Evolutionary conservation across 352 stramenopile species (phyloP), one percentile per base, ranked within the genome.

Genomic region (Phytophthora podocarpi): DNA sequence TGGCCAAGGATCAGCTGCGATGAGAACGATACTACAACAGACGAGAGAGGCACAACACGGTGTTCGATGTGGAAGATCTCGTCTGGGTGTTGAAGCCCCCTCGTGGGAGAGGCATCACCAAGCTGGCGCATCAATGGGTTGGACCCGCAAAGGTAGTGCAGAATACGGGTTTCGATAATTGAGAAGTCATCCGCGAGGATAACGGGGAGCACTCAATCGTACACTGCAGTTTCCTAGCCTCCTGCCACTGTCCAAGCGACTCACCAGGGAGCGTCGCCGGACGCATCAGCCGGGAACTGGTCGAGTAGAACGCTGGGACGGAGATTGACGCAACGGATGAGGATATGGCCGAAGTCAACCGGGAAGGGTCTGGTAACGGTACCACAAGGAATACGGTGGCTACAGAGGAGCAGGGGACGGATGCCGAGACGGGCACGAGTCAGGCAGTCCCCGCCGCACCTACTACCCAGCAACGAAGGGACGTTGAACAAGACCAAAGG

Each of bases 41-140:
- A 30, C 7, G 28, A 1, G 30, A 1, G 9, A 37, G 45, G 15
- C 13, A 18, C 15, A 41, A 27, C 10, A n/a, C 18, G 28, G 9
- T 11, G 28, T 48, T 58, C 16, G 11, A 1, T 8, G 37, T 30
- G 3, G 49, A 36, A 27, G 49, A 49, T 16, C 9, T 30, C 5
- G 49, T 48, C 1, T 58, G 49, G 49, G 36, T 58, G 13, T n/a
- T 58, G 16, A 27, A 15, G 16, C 49, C 36, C 2, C 36, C 36
- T 1, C 10, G 24, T 5, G 36, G 35, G 0, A 27, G 7, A 11
- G 49, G 26, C 15, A 46, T 16, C 34, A 39, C 34, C 13, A 56
- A 47, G 32, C 24, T 56, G 8, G 34, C 11, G 1, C 49, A 58
- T 28, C 36, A 37, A 20, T 58, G 36, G 36, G 11, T 48, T 4